Evolutionary conservation across 2,329 filamentous ascomycete species (phyloP), one percentile per base, ranked within the genome.

Genomic region (Aspergillus fructus): DNA sequence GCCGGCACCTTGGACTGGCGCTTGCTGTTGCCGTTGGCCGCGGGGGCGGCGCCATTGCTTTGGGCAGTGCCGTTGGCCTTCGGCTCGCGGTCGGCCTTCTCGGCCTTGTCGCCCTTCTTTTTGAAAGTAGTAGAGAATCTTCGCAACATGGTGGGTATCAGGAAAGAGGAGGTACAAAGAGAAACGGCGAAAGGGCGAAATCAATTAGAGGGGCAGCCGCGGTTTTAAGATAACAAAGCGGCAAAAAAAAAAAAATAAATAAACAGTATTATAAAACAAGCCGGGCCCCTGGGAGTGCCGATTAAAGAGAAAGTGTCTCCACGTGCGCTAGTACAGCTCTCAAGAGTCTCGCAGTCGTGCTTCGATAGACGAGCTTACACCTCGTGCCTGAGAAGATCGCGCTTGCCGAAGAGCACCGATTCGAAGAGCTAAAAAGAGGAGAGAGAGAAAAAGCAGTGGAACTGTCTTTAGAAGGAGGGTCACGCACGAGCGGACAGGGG

Each of bases 101-200:
- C 51, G 34, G 27, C 11, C 43, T 53, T 53, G 9, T 53, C 72
- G 17, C 66, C 68, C 65, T 74, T 75, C 64, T 69, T 73, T 60
- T 70, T 76, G 62, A 77, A 76, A 7, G 66, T 70, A 9, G 73
- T 70, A 39, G 75, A 77, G 55, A 76, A 65, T 62, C 72, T 71
- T 55, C 73, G 73, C 61, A 77, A 70, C 72, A 76, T 76, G 46
- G 65, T 72, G 62, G 68, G 55, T 59, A 49, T 57, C n/a, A 37
- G 19, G 19, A n/a, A 33, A 34, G 11, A 37, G 46, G 48, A 49
- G 33, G 39, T 33, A 47, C 15, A 40, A 13, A 23, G 47, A 55
- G 34, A 39, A 51, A 47, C 24, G 43, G 37, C 42, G 24, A 53
- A 41, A 41, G 17, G 55, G 34, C 47, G 59, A 48, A 47, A 42